phyloP scores from a whole-genome alignment of 2,329 filamentous ascomycete species.

The Rutstroemia sydowiana region DNA sequence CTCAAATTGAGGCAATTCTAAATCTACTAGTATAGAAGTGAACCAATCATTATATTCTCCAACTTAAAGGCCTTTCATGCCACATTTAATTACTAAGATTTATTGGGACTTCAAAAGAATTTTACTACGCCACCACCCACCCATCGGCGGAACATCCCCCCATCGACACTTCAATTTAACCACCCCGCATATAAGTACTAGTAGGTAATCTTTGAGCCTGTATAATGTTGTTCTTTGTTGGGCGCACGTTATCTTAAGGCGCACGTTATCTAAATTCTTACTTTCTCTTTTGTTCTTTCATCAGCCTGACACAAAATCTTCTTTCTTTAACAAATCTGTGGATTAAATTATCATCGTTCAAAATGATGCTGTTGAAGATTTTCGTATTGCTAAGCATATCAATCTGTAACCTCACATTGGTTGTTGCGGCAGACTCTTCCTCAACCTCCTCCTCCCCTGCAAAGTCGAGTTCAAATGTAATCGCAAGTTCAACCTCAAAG shows the following conservation, averaged over 20 bases:
- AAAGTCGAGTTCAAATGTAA: neutral
- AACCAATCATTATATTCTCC: too few species aligned
- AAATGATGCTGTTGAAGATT: slow-evolving; percentile 1
- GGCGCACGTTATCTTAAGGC: neutral
- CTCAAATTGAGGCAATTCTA: too few species aligned
- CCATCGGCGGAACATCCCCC: neutral
- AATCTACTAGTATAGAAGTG: too few species aligned
- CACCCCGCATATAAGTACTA: slow-evolving; percentile 8
- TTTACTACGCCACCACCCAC: neutral
- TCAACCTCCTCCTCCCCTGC: neutral
- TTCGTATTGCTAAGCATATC: neutral
- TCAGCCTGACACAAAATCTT: neutral
- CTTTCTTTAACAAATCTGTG: neutral
- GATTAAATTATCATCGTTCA: neutral
- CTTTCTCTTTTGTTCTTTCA: slow-evolving; percentile 3
- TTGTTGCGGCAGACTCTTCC: neutral
- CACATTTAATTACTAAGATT: too few species aligned
- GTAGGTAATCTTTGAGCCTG: neutral
- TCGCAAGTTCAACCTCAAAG: neutral
- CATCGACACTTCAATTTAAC: neutral
- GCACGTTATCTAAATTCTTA: neutral
- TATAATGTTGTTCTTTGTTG: neutral
- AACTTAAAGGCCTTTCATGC: too few species aligned
- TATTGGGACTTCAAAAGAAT: too few species aligned
- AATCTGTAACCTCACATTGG: neutral